A percentile compares a stretch with the other conserved stretches of the same genome.
Evolutionary conservation across 1,284 basidiomycete genomes (phyloP).

Genomic region (Moesziomyces sp.): DNA sequence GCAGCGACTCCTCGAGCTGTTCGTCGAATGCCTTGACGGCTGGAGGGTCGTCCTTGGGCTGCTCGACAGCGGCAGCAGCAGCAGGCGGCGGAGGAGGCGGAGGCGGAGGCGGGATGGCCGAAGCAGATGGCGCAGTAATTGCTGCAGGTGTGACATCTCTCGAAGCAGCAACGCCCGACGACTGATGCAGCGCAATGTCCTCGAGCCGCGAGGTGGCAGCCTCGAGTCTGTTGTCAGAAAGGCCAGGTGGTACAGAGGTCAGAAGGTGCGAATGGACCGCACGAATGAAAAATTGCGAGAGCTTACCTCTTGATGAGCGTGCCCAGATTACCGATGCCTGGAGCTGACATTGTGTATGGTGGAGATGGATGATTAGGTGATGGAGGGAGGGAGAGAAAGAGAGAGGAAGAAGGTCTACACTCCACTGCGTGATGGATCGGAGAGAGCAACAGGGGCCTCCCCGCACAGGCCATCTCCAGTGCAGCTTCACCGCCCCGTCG

Average conservation of each 20-base stretch:
- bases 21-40: slow-evolving; percentile 81
- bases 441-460: background rate
- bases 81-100: slow-evolving; percentile 3
- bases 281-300: background rate
- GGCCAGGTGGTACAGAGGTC: slow-evolving; percentile 2
- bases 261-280: background rate
- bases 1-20: slow-evolving; percentile 77
- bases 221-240: slow-evolving; percentile 70
- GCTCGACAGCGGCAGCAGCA: slow-evolving; percentile 24
- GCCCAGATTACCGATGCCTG: slow-evolving; percentile 62
- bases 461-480: slow-evolving; percentile 13
- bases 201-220: slow-evolving; percentile 94
- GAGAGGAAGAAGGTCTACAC: too few relatives aligned
- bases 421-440: background rate
- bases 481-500: too few relatives aligned
- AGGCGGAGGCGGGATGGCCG: slow-evolving; percentile 15
- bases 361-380: slow-evolving; percentile 3
- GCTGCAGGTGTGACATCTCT: slow-evolving; percentile 24
- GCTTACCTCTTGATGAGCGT: slow-evolving; percentile 65
- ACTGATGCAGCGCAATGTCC: slow-evolving; percentile 77
- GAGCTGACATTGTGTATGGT: slow-evolving; percentile 39
- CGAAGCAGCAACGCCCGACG: slow-evolving; percentile 16
- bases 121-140: slow-evolving; percentile 28
- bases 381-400: slow-evolving; percentile 9
- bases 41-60: slow-evolving; percentile 70